phyloP scores from a whole-genome alignment of 129 eudicot species.

The Mikania micrantha region DNA sequence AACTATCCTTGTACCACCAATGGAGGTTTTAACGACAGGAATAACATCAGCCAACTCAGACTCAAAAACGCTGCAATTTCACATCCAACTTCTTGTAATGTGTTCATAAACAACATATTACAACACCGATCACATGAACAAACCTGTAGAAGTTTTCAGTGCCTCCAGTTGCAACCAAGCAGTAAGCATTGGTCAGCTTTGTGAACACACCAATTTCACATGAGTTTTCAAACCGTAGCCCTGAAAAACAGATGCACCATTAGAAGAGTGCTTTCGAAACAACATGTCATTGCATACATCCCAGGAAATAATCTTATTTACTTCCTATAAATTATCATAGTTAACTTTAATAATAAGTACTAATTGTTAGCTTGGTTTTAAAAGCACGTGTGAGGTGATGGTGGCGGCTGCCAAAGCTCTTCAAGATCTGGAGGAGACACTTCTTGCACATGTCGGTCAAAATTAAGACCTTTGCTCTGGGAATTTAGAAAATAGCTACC shows the following conservation, averaged over 20 bases:
- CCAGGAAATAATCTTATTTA: background rate
- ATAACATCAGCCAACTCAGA: conserved; percentile 74
- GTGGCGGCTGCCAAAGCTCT: too few relatives aligned
- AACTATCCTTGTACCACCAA: conserved; percentile 74
- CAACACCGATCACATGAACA: conserved; percentile 9
- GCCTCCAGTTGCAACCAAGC: conserved; percentile 88
- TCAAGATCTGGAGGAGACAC: too few relatives aligned
- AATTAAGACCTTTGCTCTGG: too few relatives aligned
- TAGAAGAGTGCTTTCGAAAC: background rate
- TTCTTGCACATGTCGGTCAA: too few relatives aligned
- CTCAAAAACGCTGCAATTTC: conserved; percentile 65
- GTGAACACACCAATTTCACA: conserved; percentile 91
- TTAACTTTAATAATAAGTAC: background rate
- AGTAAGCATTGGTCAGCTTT: conserved; percentile 89
- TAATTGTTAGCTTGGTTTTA: background rate
- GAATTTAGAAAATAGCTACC: too few relatives aligned
- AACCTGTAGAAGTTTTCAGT: conserved; percentile 94
- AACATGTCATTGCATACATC: background rate
- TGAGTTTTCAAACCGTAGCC: conserved; percentile 80
- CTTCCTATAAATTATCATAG: background rate
- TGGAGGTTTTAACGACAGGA: conserved; percentile 89
- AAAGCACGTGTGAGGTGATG: too few relatives aligned
- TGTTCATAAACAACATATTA: conserved; percentile 2
- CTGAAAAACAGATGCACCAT: conserved; percentile 31
- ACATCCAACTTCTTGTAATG: background rate